Conservation (phyloP, 495 filamentous ascomycete species). For the Parathielavia hyrcaniae region DNA sequence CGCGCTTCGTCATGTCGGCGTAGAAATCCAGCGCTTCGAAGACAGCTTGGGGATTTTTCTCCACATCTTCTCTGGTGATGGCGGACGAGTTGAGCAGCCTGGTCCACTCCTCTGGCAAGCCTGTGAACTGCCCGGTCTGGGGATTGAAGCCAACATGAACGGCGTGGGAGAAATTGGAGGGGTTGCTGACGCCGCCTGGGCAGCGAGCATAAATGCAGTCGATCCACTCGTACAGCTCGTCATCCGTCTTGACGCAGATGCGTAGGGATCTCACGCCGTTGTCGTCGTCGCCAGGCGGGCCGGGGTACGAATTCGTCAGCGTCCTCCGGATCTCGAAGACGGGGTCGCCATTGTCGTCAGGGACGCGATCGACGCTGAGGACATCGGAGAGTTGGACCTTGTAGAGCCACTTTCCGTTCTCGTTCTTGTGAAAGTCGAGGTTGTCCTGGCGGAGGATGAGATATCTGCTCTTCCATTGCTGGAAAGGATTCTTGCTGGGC, state of each 20-base stretch:
- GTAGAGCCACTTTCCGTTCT: conserved; percentile 72
- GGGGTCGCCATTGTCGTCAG: conserved; percentile 62
- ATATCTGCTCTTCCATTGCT: conserved; percentile 78
- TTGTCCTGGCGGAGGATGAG: conserved; percentile 81
- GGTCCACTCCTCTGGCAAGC: conserved; percentile 92
- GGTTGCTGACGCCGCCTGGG: conserved; percentile 94
- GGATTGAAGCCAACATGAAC: conserved; percentile 98
- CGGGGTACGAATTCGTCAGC: conserved; percentile 31
- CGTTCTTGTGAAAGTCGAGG: conserved; percentile 86
- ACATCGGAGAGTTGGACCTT: conserved; percentile 80
- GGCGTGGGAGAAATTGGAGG: conserved; percentile 92
- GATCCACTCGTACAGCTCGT: conserved; percentile 97
- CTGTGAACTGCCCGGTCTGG: conserved; percentile 84
- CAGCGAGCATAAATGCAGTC: conserved; percentile 94
- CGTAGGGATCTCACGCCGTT: conserved; percentile 72
- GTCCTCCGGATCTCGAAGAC: conserved; percentile 87
- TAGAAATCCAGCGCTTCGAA: conserved; percentile 98
- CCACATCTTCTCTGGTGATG: conserved; percentile 95
- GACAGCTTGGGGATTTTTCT: conserved; percentile 95
- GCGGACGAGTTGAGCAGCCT: conserved; percentile 89
- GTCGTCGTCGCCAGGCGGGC: conserved; percentile 56
- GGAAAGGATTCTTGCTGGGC: conserved; percentile 70
- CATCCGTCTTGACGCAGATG: conserved; percentile 86
- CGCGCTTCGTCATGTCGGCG: conserved; percentile 84
- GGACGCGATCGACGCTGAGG: conserved; percentile 74